Percentiles rank a stretch among this genome's conserved stretches.
These are phyloP conservation scores for Trichoderma parareesei DNA, from an alignment of 495 filamentous ascomycete species.

Conservation along the genomic window DNA sequence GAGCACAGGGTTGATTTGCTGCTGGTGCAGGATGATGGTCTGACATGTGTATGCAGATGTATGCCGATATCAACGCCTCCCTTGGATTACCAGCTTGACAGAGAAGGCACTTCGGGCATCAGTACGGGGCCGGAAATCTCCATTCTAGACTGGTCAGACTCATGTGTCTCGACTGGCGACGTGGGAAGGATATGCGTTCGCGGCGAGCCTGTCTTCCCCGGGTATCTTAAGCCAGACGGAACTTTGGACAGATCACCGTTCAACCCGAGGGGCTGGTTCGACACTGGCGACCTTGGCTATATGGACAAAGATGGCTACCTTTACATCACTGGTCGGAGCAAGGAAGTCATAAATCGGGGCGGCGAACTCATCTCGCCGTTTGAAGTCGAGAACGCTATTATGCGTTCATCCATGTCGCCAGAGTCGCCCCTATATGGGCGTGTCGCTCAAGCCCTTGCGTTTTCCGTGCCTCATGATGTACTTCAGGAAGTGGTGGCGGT, in stretches of 20 bases:
- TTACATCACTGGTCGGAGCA: conserved; percentile 49
- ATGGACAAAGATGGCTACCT: conserved; percentile 45
- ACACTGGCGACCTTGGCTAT: conserved; percentile 42
- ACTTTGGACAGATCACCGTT: conserved; percentile 32
- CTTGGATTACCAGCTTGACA: conserved; percentile 31
- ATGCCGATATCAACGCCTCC: conserved; percentile 40
- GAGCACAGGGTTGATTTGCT: background rate
- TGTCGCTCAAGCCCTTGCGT: conserved; percentile 31
- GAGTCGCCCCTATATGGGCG: conserved; percentile 26
- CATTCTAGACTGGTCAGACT: conserved; percentile 26
- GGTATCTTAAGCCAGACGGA: conserved; percentile 30
- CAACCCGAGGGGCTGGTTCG: conserved; percentile 34
- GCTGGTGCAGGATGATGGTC: too few relatives aligned
- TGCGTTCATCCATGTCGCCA: conserved; percentile 22
- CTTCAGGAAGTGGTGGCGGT: conserved; percentile 39
- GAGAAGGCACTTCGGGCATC: conserved; percentile 34
- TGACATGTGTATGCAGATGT: conserved; percentile 18
- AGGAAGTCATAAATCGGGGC: conserved; percentile 52
- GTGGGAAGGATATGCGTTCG: conserved; percentile 37
- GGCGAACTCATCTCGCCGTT: conserved; percentile 49
- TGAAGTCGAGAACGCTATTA: conserved; percentile 31
- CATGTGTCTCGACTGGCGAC: conserved; percentile 15
- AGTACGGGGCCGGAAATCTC: conserved; percentile 34
- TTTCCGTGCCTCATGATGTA: conserved; percentile 35
- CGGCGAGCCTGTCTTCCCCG: conserved; percentile 34